Evolutionary conservation across 2,329 filamentous ascomycete species (phyloP).

Genomic region (Juglanconis sp.): DNA sequence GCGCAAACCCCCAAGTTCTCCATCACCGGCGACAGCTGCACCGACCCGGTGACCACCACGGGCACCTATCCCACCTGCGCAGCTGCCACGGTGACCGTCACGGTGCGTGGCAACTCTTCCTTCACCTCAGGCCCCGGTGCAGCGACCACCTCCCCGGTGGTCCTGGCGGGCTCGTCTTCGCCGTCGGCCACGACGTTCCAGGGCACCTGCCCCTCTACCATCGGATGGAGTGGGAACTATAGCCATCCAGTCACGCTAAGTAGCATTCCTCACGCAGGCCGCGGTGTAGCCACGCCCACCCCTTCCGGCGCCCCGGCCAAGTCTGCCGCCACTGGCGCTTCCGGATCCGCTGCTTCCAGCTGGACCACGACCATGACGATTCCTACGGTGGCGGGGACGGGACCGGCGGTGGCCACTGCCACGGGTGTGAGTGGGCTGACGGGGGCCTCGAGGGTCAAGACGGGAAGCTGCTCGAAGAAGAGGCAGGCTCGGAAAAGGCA

Average conservation of each 20-base stretch:
- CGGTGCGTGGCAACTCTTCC: constrained; percentile 19
- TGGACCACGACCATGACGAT: neutral
- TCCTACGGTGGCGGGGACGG: neutral
- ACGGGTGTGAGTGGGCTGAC: neutral
- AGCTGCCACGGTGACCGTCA: constrained; percentile 22
- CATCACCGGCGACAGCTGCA: constrained; percentile 30
- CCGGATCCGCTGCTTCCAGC: neutral
- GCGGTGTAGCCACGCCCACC: constrained; percentile 7
- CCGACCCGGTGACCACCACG: constrained; percentile 20
- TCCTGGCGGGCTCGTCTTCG: neutral
- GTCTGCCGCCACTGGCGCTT: neutral
- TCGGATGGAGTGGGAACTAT: constrained; percentile 16
- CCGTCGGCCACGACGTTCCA: constrained; percentile 4
- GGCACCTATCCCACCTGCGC: constrained; percentile 24
- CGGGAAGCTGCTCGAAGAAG: constrained; percentile 13
- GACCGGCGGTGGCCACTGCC: neutral
- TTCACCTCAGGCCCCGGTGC: constrained; percentile 1
- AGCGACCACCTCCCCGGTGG: neutral
- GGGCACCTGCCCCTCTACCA: constrained; percentile 15
- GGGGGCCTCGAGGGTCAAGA: neutral
- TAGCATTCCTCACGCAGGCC: constrained; percentile 13
- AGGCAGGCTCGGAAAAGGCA: constrained; percentile 11
- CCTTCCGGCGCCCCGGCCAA: neutral
- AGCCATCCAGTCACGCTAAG: constrained; percentile 18
- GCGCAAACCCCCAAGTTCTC: constrained; percentile 39